These are phyloP conservation scores for Nitzschia putrida DNA, from an alignment of 108 stramenopile species.

Conservation along the genomic window DNA sequence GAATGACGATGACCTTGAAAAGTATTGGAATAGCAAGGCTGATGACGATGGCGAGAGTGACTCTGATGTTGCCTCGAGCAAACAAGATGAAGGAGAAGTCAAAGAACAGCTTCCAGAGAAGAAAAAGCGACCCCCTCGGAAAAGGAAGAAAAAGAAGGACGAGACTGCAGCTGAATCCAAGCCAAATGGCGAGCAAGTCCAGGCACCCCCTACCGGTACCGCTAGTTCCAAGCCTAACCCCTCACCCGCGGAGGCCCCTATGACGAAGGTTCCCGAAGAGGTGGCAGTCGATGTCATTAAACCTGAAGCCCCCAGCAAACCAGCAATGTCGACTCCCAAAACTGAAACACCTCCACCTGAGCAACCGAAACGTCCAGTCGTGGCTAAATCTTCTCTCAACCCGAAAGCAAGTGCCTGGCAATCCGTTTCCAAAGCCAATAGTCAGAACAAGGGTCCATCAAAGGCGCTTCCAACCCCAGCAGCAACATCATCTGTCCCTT, in stretches of 20 bases:
- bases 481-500: too few species aligned
- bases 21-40: slow-evolving; percentile 73
- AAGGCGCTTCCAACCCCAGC: neutral
- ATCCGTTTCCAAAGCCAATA: slow-evolving; percentile 12
- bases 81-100: slow-evolving; percentile 75
- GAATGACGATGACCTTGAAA: slow-evolving; percentile 51
- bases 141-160: slow-evolving; percentile 17
- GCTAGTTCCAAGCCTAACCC: neutral
- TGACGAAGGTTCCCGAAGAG: neutral
- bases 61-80: slow-evolving; percentile 79
- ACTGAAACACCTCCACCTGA: neutral
- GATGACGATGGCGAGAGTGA: slow-evolving; percentile 79
- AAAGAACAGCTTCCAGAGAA: slow-evolving; percentile 57
- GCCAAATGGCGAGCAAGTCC: too few species aligned
- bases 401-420: slow-evolving; percentile 25
- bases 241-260: neutral
- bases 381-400: slow-evolving; percentile 16
- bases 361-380: neutral
- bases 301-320: neutral
- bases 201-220: too few species aligned
- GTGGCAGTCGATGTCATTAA: neutral
- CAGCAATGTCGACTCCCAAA: neutral
- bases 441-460: neutral
- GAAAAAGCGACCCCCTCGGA: slow-evolving; percentile 22
- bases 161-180: neutral